These are phyloP conservation scores for Pseudopithomyces maydicus DNA, from an alignment of 2,329 filamentous ascomycete species.

Conservation along the genomic window DNA sequence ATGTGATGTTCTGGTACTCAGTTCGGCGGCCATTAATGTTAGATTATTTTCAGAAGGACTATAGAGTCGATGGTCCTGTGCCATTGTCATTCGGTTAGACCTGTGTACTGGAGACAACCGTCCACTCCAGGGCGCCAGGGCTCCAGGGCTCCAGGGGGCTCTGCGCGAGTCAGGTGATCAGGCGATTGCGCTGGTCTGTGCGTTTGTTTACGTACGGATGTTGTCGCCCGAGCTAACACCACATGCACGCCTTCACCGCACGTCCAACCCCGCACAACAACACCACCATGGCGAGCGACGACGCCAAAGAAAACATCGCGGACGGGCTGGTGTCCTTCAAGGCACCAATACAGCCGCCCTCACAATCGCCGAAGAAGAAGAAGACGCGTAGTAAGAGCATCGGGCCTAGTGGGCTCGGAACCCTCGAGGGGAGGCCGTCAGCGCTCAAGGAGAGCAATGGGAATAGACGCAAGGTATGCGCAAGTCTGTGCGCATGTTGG, in stretches of 20 bases:
- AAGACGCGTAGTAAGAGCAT: constrained; percentile 87
- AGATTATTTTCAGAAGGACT: no score
- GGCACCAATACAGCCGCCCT: constrained; percentile 12
- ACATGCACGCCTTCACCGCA: constrained; percentile 1
- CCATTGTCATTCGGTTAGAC: no score
- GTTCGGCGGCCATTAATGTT: no score
- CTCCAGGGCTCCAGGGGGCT: no score
- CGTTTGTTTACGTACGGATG: constrained; percentile 10
- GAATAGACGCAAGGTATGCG: constrained; percentile 77
- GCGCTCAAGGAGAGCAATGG: constrained; percentile 72
- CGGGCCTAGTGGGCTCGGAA: constrained; percentile 87
- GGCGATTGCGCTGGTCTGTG: constrained; percentile 1
- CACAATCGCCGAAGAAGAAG: constrained; percentile 37
- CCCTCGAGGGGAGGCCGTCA: constrained; percentile 73
- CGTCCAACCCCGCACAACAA: constrained; percentile 15
- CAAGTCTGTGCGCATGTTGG: background rate
- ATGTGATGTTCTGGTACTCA: no score
- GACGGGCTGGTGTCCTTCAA: constrained; percentile 43
- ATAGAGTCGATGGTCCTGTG: no score
- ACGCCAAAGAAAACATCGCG: constrained; percentile 75
- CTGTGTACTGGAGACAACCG: no score
- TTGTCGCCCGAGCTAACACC: constrained; percentile 1
- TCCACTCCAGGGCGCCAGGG: no score
- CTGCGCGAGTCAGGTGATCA: background rate
- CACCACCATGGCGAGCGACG: constrained; percentile 36